Evolutionary conservation across 352 stramenopile species (phyloP), one percentile per base, ranked within the genome.

Genomic region (Pythium chondricola): DNA sequence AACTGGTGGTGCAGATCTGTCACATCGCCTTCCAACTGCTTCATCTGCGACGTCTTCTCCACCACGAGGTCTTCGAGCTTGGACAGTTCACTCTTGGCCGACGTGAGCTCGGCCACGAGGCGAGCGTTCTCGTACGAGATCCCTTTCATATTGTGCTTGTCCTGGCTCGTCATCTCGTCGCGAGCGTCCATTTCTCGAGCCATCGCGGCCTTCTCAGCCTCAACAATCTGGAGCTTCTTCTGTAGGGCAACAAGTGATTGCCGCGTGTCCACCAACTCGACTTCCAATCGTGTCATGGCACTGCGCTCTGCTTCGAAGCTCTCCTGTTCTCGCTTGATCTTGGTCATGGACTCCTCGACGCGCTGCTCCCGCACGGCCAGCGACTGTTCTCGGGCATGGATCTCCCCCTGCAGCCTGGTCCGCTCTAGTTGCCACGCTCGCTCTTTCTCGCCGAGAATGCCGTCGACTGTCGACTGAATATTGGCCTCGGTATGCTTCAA

Each of bases 1-100:
- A 85, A 49, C 39, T 85, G 62, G 24, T 84, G 61, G 25, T 88
- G 71, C 2, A 80, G 37, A 4, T 51, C 43, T 26, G 67, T 71
- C 1, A 75, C 30, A 20, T 81, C 63, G 0, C 20, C 14, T 25
- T 63, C 31, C 17, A 65, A 24, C 62, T 80, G n/a, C 67, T 48
- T 29, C 4, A 25, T 22, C 2, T 56, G 13, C 1, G 52, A 57
- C 0, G 30, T 43, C 25, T 24, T 46, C 14, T 61, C 52, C 3
- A 44, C 40, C 2, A 62, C 16, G 8, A 35, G 6, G 32, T 61
- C 42, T 18, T 65, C 57, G 4, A 57, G 43, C 35, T 52, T 48
- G 6, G 45, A 48, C 9, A 41, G 30, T 18, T 65, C 57, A 27
- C 16, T 7, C 17, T 53, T 26, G 10, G 48, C 9, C 2, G 50